Evolutionary conservation across 345 rosid species (phyloP), one percentile per base, ranked within the genome.

Genomic region (Mercurialis annua): DNA sequence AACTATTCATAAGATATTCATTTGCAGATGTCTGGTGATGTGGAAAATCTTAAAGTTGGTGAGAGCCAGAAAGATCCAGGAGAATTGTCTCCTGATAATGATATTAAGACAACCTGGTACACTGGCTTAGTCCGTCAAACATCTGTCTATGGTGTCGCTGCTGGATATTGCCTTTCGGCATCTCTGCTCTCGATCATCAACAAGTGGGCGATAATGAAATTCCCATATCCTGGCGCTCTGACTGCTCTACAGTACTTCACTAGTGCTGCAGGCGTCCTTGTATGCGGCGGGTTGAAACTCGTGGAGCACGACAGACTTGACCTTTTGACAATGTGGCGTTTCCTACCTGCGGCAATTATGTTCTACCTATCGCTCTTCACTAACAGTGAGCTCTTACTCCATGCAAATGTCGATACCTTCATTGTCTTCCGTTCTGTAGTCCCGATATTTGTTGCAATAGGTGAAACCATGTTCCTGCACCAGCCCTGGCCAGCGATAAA

Each of bases 191-290:
- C 98, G 11, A 89, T 94, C 80, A 91, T 94, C 81, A 91, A 94
- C 82, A 94, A 94, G 80, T 94, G 97, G 98, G 98, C 99, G 11
- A 71, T 94, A 67, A 94, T 88, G 96, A 86, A 87, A 73, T 94
- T 94, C 71, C 99, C 99, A 38, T 91, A 89, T 64, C 99, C 99
- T 0, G 98, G 99, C 31, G 97, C 98, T 1, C 81, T 94, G 20
- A 94, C 99, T 2, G 99, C 98, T 21, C 71, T 94, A 66, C 97
- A 94, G 74, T 94, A 94, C 80, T 80, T 94, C 52, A 87, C 93
- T 2, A 91, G 99, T 75, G 88, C 89, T 5, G 83, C 92, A 44
- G 99, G 99, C 36, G 99, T 94, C 1, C 12, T 86, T 14, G 10
- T 87, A 29, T 87, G 76, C 59, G 90, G 98, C 10, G 60, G 72